Percentiles rank a stretch among this genome's conserved stretches.
These are phyloP conservation scores for Beauveria bassiana DNA, from an alignment of 2,329 filamentous ascomycete genomes.

Conservation along the genomic window DNA sequence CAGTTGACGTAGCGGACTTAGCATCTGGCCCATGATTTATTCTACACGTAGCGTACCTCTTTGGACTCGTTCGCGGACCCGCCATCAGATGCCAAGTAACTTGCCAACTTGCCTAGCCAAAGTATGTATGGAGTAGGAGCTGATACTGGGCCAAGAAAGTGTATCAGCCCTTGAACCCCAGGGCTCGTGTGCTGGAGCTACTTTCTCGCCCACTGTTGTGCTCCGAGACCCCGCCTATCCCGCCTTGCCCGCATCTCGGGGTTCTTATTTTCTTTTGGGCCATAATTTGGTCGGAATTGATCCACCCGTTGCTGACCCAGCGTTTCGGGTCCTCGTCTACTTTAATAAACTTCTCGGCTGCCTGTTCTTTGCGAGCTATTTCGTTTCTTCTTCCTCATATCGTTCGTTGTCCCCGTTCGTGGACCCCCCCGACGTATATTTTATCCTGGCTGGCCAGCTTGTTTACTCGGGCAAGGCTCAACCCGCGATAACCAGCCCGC, in stretches of 20 bases:
- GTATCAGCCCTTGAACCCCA: background rate
- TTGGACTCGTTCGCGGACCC: background rate
- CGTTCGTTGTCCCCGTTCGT: background rate
- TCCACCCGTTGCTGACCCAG: constrained; percentile 5
- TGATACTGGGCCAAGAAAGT: background rate
- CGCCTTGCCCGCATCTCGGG: background rate
- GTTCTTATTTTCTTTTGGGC: background rate
- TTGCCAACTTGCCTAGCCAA: background rate
- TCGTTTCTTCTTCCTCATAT: background rate
- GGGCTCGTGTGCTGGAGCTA: background rate
- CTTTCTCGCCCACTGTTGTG: background rate
- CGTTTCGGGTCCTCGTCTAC: background rate
- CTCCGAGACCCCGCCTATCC: constrained; percentile 9
- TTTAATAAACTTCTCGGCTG: background rate
- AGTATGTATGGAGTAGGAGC: background rate
- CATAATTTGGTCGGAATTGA: constrained; percentile 2
- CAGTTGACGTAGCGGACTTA: background rate
- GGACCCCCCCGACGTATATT: background rate
- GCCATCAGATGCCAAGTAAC: background rate
- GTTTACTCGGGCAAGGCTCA: background rate
- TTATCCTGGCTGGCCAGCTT: background rate
- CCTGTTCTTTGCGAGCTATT: background rate
- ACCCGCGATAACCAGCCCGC: background rate
- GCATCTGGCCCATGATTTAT: background rate
- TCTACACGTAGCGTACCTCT: background rate